Conservation (phyloP, 176 grass and related monocot genomes). For the Triticum timopheevii region DNA sequence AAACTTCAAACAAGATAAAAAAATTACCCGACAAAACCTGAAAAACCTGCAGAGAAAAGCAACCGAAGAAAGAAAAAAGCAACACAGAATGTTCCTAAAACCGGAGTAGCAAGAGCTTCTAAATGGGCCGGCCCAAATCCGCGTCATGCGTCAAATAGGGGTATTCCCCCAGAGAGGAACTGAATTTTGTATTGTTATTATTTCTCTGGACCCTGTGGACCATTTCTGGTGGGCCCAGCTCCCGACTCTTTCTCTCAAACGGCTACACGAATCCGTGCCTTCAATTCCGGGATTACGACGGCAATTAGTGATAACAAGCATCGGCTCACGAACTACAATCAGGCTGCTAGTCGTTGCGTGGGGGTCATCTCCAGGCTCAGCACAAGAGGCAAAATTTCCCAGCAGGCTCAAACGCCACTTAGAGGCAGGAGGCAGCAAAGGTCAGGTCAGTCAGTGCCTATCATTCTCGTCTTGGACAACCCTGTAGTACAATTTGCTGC, state of each 20-base stretch:
- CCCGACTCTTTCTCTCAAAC: neutral
- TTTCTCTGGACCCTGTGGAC: neutral
- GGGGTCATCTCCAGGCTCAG: neutral
- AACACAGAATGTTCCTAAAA: no score
- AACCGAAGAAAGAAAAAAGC: no score
- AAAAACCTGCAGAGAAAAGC: no score
- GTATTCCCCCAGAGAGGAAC: neutral
- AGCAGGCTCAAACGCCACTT: neutral
- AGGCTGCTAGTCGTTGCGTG: neutral
- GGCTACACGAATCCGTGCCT: neutral
- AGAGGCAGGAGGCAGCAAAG: neutral
- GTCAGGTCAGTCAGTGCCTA: slow-evolving; percentile 7
- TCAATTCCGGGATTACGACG: neutral
- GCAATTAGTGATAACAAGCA: neutral
- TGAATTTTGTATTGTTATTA: neutral
- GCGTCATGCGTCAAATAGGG: no score
- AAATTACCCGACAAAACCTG: no score
- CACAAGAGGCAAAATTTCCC: neutral
- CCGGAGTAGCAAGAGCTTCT: no score
- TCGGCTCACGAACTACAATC: neutral
- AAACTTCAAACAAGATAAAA: no score
- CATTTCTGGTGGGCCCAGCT: neutral
- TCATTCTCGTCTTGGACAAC: neutral
- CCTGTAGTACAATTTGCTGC: neutral
- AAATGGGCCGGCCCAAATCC: no score